These are phyloP conservation scores for Tillandsia fasciculata DNA, from an alignment of 176 grass and related monocot species.

Conservation along the genomic window DNA sequence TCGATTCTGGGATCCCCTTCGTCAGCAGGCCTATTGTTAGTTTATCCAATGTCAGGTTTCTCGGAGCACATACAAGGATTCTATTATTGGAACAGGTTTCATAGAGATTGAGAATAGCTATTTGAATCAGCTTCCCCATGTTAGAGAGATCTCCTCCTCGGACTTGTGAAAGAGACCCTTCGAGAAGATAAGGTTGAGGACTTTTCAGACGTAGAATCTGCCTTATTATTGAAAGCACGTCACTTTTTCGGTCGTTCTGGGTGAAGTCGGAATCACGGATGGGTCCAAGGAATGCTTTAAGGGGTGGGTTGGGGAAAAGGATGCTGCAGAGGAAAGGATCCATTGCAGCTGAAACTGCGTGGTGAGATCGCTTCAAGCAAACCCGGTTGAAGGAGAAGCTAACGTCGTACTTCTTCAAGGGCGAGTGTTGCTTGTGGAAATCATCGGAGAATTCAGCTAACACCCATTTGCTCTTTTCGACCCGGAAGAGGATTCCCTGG, in stretches of 20 bases:
- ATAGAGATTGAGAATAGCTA: conserved; percentile 18
- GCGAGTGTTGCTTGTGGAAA: conserved; percentile 25
- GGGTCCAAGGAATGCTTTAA: not conserved
- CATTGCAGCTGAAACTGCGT: conserved; percentile 20
- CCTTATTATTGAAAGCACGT: not conserved
- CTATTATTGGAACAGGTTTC: not conserved
- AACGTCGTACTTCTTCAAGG: conserved; percentile 17
- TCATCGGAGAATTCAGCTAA: conserved; percentile 22
- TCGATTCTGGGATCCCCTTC: not conserved
- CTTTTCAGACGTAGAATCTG: conserved; percentile 19
- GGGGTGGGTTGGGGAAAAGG: conserved; percentile 18
- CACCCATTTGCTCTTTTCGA: conserved; percentile 1
- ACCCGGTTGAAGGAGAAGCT: conserved; percentile 37
- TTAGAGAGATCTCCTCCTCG: not conserved
- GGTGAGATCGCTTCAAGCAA: conserved; percentile 27
- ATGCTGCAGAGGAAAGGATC: conserved; percentile 22
- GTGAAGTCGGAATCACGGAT: not conserved
- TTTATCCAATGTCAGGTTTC: conserved; percentile 23
- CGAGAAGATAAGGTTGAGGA: conserved; percentile 25
- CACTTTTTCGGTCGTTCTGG: not conserved
- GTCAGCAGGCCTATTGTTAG: conserved; percentile 2
- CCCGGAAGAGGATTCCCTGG: conserved; percentile 16
- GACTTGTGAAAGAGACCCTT: conserved; percentile 8
- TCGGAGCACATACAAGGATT: conserved; percentile 26
- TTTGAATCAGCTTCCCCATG: not conserved